Base-by-base conservation (phyloP, 441 rosid genomes). In the Adansonia gregorii region DNA sequence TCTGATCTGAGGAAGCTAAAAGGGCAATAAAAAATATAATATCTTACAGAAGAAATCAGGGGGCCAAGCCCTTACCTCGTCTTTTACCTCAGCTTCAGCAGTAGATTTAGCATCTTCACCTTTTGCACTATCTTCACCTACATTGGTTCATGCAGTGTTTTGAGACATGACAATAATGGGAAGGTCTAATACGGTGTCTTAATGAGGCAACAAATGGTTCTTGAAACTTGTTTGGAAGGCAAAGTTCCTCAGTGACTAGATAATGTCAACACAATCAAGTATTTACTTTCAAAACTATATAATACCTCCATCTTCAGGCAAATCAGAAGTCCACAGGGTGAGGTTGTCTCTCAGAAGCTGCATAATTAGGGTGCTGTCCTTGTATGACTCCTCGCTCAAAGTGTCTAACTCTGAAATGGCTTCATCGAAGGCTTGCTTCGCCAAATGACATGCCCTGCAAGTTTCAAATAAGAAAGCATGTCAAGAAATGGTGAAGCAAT, bases 321-420 rank as follows among this genome's bases (percentile, higher is more conserved):
- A 90, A 86, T 95, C 99, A 78, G 97, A 92, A 78, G 99, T 95
- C 99, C 98, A 95, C 66, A 95, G 95, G 39, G 99, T 95, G 86
- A 95, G 99, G 83, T 95, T 94, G 78, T 95, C 99, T 90, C 99
- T 92, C 70, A 35, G 41, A 35, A 35, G 41, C 41, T 35, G 41
- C 41, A 35, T 35, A 35, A 35, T 35, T 35, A 35, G 41, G 41
- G 41, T 35, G 41, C 41, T 35, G 41, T 35, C 41, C 41, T 35
- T 35, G 41, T 35, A 35, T 35, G 41, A 35, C 41, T 35, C 41
- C 41, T 35, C 41, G 41, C 41, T 35, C 41, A 35, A 35, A 35
- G 41, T 35, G 41, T 35, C 41, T 35, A 35, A 35, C 41, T 35
- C 41, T 35, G 41, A 35, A 35, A 35, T 35, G 41, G 41, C 41